These are phyloP conservation scores for Carex myosuroides DNA, from an alignment of 176 grass and related monocot species.

Conservation along the genomic window DNA sequence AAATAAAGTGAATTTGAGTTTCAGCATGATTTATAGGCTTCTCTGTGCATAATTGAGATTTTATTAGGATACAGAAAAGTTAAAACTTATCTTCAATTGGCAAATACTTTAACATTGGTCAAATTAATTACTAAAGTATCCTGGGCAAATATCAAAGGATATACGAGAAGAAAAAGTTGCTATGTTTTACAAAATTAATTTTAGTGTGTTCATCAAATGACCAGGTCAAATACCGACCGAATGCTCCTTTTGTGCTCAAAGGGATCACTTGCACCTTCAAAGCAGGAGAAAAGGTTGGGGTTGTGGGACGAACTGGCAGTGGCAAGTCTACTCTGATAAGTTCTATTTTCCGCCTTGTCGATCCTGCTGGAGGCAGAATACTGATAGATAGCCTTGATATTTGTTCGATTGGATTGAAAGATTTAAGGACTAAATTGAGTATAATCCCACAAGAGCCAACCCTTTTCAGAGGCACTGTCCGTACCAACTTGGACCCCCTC, in stretches of 20 bases:
- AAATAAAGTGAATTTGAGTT: not conserved
- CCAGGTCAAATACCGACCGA: constrained; percentile 74
- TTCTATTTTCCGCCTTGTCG: constrained; percentile 74
- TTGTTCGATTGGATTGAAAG: constrained; percentile 77
- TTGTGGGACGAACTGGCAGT: constrained; percentile 85
- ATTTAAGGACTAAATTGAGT: constrained; percentile 91
- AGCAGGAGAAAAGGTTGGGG: constrained; percentile 73
- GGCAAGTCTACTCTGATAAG: constrained; percentile 94
- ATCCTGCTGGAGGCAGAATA: constrained; percentile 70
- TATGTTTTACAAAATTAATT: not conserved
- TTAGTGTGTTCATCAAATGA: constrained; percentile 22
- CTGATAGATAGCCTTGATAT: constrained; percentile 76
- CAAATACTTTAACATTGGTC: not conserved
- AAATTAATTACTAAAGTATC: not conserved
- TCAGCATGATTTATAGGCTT: not conserved
- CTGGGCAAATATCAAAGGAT: not conserved
- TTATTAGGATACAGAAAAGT: not conserved
- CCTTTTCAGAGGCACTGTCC: constrained; percentile 81
- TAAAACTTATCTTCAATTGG: not conserved
- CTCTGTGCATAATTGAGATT: not conserved
- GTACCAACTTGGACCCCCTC: constrained; percentile 88
- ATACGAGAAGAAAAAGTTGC: not conserved
- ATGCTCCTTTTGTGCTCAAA: constrained; percentile 82
- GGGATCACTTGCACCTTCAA: constrained; percentile 74
- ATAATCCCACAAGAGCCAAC: constrained; percentile 96